Percentiles rank a stretch among this genome's conserved stretches.
phyloP scores from a whole-genome alignment of 1,284 basidiomycete species.

The Baeospora myosura region DNA sequence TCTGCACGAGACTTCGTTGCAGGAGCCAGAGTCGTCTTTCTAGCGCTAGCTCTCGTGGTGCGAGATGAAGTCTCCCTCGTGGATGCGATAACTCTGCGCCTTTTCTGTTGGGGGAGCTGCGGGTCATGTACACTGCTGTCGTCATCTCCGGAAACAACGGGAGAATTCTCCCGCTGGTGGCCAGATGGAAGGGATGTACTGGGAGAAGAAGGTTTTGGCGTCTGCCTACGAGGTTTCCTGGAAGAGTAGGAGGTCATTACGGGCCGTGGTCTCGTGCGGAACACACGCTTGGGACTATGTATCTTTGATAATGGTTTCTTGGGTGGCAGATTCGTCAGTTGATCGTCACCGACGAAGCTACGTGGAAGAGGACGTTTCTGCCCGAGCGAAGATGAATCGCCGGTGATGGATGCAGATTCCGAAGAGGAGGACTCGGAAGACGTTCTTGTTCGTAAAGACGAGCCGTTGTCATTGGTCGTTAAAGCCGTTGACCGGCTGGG shows the following conservation, averaged over 20 bases:
- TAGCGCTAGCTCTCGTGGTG: too few species aligned
- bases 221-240: not conserved
- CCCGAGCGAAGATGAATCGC: slow-evolving; percentile 26
- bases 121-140: too few species aligned
- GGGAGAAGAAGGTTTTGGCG: not conserved
- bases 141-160: too few species aligned
- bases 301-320: not conserved
- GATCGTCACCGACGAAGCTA: slow-evolving; percentile 3
- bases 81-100: too few species aligned
- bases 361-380: slow-evolving; percentile 25
- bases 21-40: too few species aligned
- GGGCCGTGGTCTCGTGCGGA: not conserved
- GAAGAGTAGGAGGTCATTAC: not conserved
- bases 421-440: slow-evolving; percentile 37
- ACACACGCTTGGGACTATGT: not conserved
- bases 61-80: too few species aligned
- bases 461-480: slow-evolving; percentile 37
- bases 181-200: not conserved
- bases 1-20: too few species aligned
- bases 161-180: too few species aligned
- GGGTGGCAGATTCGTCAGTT: too few species aligned
- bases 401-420: slow-evolving; percentile 19
- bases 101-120: too few species aligned
- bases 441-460: slow-evolving; percentile 37
- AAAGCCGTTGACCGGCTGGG: slow-evolving; percentile 35